These are phyloP conservation scores for Artemisia tridentata DNA, from an alignment of 129 eudicot species.

Conservation along the genomic window DNA sequence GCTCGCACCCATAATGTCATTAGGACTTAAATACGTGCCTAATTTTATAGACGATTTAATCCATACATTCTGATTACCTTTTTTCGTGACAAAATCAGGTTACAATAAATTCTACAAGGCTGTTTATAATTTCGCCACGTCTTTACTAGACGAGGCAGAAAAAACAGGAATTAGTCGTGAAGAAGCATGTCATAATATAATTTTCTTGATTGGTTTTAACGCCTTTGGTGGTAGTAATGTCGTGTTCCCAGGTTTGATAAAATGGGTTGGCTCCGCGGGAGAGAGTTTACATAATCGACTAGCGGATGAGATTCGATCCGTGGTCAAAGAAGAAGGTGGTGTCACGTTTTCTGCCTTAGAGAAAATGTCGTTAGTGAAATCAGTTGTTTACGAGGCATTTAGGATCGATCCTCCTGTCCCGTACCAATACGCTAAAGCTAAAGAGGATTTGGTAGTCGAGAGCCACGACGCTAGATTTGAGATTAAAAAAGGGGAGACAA, in stretches of 20 bases:
- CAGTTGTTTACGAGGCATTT: conserved; percentile 50
- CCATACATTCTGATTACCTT: conserved; percentile 50
- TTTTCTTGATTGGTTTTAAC: conserved; percentile 51
- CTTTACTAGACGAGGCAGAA: conserved; percentile 49
- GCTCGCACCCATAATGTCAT: conserved; percentile 46
- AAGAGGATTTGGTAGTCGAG: conserved; percentile 39
- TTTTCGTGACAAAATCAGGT: conserved; percentile 33
- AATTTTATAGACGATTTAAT: conserved; percentile 43
- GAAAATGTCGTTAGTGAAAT: conserved; percentile 48
- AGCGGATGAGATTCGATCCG: no score
- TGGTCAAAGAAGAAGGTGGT: conserved; percentile 43
- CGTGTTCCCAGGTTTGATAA: no score
- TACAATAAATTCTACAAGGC: conserved; percentile 50
- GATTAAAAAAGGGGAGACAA: conserved; percentile 58
- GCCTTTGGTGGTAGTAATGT: conserved; percentile 69
- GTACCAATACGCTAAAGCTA: conserved; percentile 56
- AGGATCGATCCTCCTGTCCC: conserved; percentile 78
- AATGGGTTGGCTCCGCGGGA: no score
- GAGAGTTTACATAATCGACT: no score
- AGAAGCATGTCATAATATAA: conserved; percentile 69
- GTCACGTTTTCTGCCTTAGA: conserved; percentile 42
- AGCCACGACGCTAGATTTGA: conserved; percentile 49
- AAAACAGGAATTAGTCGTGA: conserved; percentile 41
- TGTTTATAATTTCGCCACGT: conserved; percentile 19
- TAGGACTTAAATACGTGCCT: conserved; percentile 45